These are phyloP conservation scores for Malassezia psittaci DNA, from an alignment of 1,284 basidiomycete genomes.

Conservation along the genomic window DNA sequence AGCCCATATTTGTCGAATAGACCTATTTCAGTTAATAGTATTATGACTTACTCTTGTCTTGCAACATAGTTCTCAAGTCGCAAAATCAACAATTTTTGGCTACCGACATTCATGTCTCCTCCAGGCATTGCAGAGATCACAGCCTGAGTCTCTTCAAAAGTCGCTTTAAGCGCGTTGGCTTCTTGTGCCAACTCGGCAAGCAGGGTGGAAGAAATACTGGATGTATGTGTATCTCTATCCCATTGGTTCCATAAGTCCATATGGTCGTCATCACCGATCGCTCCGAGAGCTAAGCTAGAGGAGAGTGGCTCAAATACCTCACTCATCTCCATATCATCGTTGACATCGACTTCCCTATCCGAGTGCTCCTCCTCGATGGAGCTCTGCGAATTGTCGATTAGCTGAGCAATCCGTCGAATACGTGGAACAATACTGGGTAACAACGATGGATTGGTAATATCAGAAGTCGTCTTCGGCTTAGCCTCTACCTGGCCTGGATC, in stretches of 20 bases:
- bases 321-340: background rate
- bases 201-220: background rate
- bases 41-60: constrained; percentile 9
- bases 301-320: background rate
- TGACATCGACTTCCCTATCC: background rate
- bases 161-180: background rate
- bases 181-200: constrained; percentile 9
- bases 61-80: constrained; percentile 1
- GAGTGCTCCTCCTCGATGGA: background rate
- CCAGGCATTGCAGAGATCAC: constrained; percentile 9
- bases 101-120: constrained; percentile 4
- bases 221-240: background rate
- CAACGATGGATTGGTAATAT: constrained; percentile 6
- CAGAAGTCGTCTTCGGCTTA: background rate
- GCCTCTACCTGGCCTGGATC: background rate
- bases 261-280: constrained; percentile 15
- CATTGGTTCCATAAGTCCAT: constrained; percentile 8
- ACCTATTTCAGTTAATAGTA: too few species aligned
- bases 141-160: background rate
- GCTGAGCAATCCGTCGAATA: background rate
- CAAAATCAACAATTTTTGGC: background rate
- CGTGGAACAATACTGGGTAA: constrained; percentile 12
- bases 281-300: constrained; percentile 14
- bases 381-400: constrained; percentile 2
- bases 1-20: background rate